Evolutionary conservation across 2,329 filamentous ascomycete species (phyloP).

Genomic region (Capronia coronata): DNA sequence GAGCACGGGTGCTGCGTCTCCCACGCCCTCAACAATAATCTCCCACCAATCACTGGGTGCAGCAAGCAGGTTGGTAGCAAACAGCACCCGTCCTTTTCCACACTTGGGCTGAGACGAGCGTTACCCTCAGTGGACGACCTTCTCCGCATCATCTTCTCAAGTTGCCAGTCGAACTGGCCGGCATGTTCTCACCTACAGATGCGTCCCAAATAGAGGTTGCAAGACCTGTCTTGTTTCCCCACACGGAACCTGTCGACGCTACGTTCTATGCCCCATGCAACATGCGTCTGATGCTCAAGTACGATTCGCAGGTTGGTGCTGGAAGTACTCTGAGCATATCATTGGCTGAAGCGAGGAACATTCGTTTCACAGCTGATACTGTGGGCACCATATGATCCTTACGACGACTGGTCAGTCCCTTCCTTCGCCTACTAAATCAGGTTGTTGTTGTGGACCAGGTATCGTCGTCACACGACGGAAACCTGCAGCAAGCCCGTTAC

Average conservation of each 20-base stretch:
- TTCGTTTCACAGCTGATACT: slow-evolving; percentile 24
- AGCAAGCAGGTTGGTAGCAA: slow-evolving; percentile 13
- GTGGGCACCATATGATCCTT: slow-evolving; percentile 11
- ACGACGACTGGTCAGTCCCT: slow-evolving; percentile 18
- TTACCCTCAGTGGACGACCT: neutral
- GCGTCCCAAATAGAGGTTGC: slow-evolving; percentile 7
- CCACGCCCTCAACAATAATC: slow-evolving; percentile 15
- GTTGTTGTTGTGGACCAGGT: slow-evolving; percentile 21
- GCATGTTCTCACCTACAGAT: slow-evolving; percentile 8
- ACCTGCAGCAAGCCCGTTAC: slow-evolving; percentile 22
- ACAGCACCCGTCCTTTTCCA: slow-evolving; percentile 11
- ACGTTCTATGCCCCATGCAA: slow-evolving; percentile 17
- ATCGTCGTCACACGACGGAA: slow-evolving; percentile 23
- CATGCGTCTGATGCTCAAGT: slow-evolving; percentile 9
- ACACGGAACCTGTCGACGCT: slow-evolving; percentile 23
- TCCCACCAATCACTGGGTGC: slow-evolving; percentile 12
- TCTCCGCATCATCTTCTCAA: slow-evolving; percentile 6
- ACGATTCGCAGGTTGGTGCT: slow-evolving; percentile 14
- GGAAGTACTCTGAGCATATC: neutral
- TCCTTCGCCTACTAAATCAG: slow-evolving; percentile 16
- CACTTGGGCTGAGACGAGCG: slow-evolving; percentile 8
- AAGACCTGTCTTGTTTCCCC: slow-evolving; percentile 19
- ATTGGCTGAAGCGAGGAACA: slow-evolving; percentile 11
- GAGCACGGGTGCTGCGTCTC: slow-evolving; percentile 7
- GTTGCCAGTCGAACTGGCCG: slow-evolving; percentile 12